These are phyloP conservation scores for Mitragyna speciosa DNA, from an alignment of 257 asterid genomes.

Conservation along the genomic window DNA sequence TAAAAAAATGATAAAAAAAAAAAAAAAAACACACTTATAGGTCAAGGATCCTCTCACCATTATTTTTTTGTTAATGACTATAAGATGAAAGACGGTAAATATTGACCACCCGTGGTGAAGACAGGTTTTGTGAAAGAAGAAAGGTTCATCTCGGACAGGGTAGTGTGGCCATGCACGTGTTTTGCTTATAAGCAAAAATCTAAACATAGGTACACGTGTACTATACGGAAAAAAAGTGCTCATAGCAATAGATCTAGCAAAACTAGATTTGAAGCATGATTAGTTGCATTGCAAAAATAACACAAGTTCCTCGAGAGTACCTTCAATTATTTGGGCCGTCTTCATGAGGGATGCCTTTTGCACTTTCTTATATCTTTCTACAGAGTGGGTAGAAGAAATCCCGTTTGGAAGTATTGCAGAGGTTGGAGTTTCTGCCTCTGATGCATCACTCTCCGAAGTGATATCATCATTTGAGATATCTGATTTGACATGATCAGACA, in stretches of 20 bases:
- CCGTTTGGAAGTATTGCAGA: conserved; percentile 5
- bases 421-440: conserved; percentile 14
- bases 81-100: neutral
- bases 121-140: neutral
- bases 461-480: neutral
- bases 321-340: conserved; percentile 34
- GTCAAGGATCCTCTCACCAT: conserved; percentile 2
- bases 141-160: neutral
- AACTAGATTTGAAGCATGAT: neutral
- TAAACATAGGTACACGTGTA: neutral
- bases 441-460: conserved; percentile 9
- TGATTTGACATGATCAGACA: conserved; percentile 16
- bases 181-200: neutral
- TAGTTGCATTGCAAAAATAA: neutral
- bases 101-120: no score
- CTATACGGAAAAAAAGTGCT: neutral
- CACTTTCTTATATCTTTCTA: conserved; percentile 18
- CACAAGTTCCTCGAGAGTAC: conserved; percentile 22
- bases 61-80: neutral
- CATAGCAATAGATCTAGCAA: neutral
- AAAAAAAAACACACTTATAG: conserved; percentile 11
- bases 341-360: conserved; percentile 15
- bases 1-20: neutral
- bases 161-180: neutral
- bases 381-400: conserved; percentile 9